A percentile compares a stretch with the other conserved stretches of the same genome.
Evolutionary conservation across 768 basidiomycete species (phyloP).

Genomic region (Cubamyces lactineus): DNA sequence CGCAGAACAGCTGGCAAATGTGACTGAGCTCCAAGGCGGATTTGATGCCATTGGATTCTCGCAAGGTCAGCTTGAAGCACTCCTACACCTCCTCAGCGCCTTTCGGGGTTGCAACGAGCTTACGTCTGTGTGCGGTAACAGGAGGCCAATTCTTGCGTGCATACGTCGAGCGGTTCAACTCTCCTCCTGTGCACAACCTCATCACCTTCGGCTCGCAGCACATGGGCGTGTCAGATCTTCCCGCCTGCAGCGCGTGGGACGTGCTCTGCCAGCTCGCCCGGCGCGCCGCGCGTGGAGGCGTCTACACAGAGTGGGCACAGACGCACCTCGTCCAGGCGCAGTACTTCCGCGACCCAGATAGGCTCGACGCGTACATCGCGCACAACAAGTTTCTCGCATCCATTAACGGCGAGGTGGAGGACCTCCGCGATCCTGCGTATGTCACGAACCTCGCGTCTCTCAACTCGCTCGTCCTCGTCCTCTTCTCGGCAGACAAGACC

Average conservation of each 20-base stretch:
- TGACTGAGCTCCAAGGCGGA: slow-evolving; percentile 67
- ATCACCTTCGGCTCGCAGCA: slow-evolving; percentile 89
- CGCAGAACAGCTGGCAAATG: slow-evolving; percentile 60
- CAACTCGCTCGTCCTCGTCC: slow-evolving; percentile 68
- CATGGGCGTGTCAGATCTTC: slow-evolving; percentile 83
- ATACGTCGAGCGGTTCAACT: slow-evolving; percentile 76
- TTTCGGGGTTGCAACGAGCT: background rate
- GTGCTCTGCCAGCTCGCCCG: slow-evolving; percentile 71
- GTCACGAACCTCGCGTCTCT: slow-evolving; percentile 61
- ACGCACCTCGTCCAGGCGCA: slow-evolving; percentile 82
- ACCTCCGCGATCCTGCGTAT: slow-evolving; percentile 60
- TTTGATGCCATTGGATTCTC: slow-evolving; percentile 91
- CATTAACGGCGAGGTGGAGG: slow-evolving; percentile 78
- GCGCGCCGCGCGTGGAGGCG: slow-evolving; percentile 59
- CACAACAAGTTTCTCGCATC: slow-evolving; percentile 69
- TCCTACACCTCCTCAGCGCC: background rate
- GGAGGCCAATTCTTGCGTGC: slow-evolving; percentile 89
- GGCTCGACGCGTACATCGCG: slow-evolving; percentile 58
- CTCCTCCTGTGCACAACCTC: slow-evolving; percentile 75
- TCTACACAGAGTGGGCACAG: slow-evolving; percentile 80
- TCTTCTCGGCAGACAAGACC: slow-evolving; percentile 75
- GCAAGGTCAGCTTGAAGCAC: slow-evolving; percentile 53
- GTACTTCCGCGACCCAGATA: slow-evolving; percentile 78
- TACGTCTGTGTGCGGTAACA: slow-evolving; percentile 27
- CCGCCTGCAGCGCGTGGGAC: slow-evolving; percentile 64